Conservation (phyloP, 1,139 yeast genomes). For the Taphrina populina region DNA sequence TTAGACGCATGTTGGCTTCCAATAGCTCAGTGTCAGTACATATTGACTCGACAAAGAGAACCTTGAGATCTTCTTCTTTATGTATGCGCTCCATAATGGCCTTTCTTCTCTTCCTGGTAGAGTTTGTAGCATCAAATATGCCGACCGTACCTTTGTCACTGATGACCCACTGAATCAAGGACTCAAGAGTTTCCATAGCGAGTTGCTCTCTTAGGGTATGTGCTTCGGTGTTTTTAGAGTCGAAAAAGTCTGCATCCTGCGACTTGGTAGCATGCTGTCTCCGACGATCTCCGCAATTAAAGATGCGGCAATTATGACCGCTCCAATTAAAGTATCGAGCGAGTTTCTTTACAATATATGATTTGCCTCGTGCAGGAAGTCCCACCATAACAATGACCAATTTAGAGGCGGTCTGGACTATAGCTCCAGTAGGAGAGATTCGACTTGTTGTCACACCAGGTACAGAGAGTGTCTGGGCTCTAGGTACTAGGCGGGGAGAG, state of each 20-base stretch:
- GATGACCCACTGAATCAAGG: constrained; percentile 73
- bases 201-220: constrained; percentile 78
- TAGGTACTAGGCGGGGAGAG: constrained; percentile 25
- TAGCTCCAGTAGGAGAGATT: constrained; percentile 55
- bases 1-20: constrained; percentile 77
- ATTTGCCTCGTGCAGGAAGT: constrained; percentile 87
- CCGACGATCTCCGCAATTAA: constrained; percentile 92
- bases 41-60: constrained; percentile 78
- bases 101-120: constrained; percentile 70
- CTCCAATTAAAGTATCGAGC: constrained; percentile 88
- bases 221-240: constrained; percentile 70
- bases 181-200: constrained; percentile 94
- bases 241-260: constrained; percentile 69
- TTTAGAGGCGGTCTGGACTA: constrained; percentile 45
- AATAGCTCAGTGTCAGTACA: constrained; percentile 77
- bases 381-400: constrained; percentile 94
- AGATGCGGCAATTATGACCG: constrained; percentile 83
- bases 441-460: constrained; percentile 89
- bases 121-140: constrained; percentile 91
- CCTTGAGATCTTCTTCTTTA: constrained; percentile 63
- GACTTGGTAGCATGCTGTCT: constrained; percentile 46
- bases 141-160: constrained; percentile 88
- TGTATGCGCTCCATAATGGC: constrained; percentile 67
- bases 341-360: constrained; percentile 85
- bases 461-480: constrained; percentile 66